Percentiles rank a stretch among this genome's conserved stretches.
Evolutionary conservation across 2,329 filamentous ascomycete genomes (phyloP).

Genomic region (Hymenoscyphus salicellus): DNA sequence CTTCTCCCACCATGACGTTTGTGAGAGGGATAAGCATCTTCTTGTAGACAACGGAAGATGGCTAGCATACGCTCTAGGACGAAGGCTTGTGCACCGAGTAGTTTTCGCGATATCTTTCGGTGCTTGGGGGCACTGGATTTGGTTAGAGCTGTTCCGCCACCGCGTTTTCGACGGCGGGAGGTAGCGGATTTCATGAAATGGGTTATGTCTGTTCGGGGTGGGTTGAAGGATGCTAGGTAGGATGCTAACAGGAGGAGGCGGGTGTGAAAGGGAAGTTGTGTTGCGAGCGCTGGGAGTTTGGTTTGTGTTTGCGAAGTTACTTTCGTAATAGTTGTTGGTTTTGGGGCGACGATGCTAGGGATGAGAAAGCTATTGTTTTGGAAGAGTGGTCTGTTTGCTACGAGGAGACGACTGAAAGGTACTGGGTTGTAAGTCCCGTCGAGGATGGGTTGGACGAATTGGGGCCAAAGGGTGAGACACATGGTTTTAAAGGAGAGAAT

Average conservation of each 20-base stretch:
- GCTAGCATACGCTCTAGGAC: slow-evolving; percentile 75
- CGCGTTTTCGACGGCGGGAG: slow-evolving; percentile 38
- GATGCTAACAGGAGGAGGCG: slow-evolving; percentile 72
- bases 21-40: slow-evolving; percentile 33
- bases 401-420: slow-evolving; percentile 81
- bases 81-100: slow-evolving; percentile 75
- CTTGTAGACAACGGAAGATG: slow-evolving; percentile 67
- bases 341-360: slow-evolving; percentile 54
- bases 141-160: slow-evolving; percentile 45
- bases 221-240: slow-evolving; percentile 80
- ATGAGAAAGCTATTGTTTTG: slow-evolving; percentile 70
- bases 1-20: slow-evolving; percentile 3
- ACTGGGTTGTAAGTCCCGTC: slow-evolving; percentile 65
- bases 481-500: slow-evolving; percentile 68
- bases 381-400: slow-evolving; percentile 66
- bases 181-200: slow-evolving; percentile 60
- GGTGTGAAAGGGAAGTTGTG: slow-evolving; percentile 65
- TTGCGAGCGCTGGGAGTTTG: slow-evolving; percentile 44
- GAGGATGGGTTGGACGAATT: slow-evolving; percentile 75
- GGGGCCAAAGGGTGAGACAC: slow-evolving; percentile 75
- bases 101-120: slow-evolving; percentile 71
- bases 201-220: slow-evolving; percentile 66
- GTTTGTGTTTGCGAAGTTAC: slow-evolving; percentile 16
- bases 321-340: slow-evolving; percentile 12
- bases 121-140: slow-evolving; percentile 47